Evolutionary conservation across 441 rosid genomes (phyloP).

Genomic region (Pelargonium australe): DNA sequence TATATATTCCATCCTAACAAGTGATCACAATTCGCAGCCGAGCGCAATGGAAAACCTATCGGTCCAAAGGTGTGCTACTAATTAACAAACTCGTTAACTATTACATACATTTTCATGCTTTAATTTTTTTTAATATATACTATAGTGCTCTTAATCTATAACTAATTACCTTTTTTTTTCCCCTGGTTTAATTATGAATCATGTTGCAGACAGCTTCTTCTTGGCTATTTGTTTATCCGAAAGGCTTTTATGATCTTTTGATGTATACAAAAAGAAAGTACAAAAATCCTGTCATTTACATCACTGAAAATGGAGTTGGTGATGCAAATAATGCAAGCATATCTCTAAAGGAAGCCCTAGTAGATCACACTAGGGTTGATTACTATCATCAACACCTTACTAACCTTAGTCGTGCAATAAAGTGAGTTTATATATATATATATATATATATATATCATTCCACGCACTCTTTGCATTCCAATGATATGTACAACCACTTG

Average conservation of each 20-base stretch:
- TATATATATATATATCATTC: no score
- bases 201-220: slow-evolving; percentile 35
- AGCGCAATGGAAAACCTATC: slow-evolving; percentile 30
- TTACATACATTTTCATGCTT: no score
- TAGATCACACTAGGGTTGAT: slow-evolving; percentile 7
- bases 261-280: slow-evolving; percentile 38
- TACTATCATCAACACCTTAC: slow-evolving; percentile 10
- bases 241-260: slow-evolving; percentile 37
- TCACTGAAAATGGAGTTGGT: slow-evolving; percentile 36
- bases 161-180: no score
- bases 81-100: no score
- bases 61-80: slow-evolving; percentile 30
- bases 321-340: slow-evolving; percentile 12
- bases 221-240: slow-evolving; percentile 42
- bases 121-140: no score
- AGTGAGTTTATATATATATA: neutral
- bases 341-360: no score
- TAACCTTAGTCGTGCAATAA: slow-evolving; percentile 13
- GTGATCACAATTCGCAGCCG: slow-evolving; percentile 19
- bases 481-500: no score
- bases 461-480: no score
- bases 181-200: no score
- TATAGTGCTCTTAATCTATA: no score
- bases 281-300: slow-evolving; percentile 37
- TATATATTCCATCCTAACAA: no score